These are phyloP conservation scores for Didymella keratinophila DNA, from an alignment of 2,329 filamentous ascomycete genomes.

Conservation along the genomic window DNA sequence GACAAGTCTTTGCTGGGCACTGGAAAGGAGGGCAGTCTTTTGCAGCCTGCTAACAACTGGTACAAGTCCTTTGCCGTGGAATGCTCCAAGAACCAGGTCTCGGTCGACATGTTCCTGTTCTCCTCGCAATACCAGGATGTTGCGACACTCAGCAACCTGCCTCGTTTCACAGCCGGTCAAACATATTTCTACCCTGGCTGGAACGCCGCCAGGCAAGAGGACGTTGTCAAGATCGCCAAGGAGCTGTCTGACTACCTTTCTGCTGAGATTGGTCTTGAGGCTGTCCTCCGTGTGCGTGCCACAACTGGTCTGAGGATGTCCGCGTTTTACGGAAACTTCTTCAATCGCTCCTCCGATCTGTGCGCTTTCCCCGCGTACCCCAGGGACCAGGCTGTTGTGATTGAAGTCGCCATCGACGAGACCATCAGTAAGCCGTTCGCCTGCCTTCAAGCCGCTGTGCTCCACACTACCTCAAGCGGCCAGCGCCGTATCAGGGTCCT, in stretches of 20 bases:
- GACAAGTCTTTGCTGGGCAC: slow-evolving; percentile 96
- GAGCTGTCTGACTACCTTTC: slow-evolving; percentile 98
- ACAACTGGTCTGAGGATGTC: slow-evolving; percentile 95
- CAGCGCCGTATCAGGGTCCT: slow-evolving; percentile 94
- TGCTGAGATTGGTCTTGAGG: slow-evolving; percentile 93
- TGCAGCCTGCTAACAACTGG: slow-evolving; percentile 94
- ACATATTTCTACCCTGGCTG: slow-evolving; percentile 99
- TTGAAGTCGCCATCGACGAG: slow-evolving; percentile 98
- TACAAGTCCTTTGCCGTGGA: slow-evolving; percentile 99
- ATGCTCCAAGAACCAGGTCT: slow-evolving; percentile 98
- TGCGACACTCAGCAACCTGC: slow-evolving; percentile 92
- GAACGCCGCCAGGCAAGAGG: slow-evolving; percentile 92
- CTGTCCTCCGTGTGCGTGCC: slow-evolving; percentile 91
- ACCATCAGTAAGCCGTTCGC: slow-evolving; percentile 89
- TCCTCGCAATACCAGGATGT: slow-evolving; percentile 78
- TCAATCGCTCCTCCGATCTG: slow-evolving; percentile 96
- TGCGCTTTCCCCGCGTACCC: slow-evolving; percentile 98
- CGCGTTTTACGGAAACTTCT: slow-evolving; percentile 99
- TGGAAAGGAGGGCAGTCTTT: slow-evolving; percentile 83
- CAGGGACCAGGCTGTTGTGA: slow-evolving; percentile 95
- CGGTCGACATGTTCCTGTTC: slow-evolving; percentile 64
- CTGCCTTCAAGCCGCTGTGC: slow-evolving; percentile 82
- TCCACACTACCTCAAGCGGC: slow-evolving; percentile 97
- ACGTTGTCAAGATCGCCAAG: slow-evolving; percentile 96
- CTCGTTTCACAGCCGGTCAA: slow-evolving; percentile 94